phyloP scores from a whole-genome alignment of 257 asterid genomes.

The Solanum habrochaites region DNA sequence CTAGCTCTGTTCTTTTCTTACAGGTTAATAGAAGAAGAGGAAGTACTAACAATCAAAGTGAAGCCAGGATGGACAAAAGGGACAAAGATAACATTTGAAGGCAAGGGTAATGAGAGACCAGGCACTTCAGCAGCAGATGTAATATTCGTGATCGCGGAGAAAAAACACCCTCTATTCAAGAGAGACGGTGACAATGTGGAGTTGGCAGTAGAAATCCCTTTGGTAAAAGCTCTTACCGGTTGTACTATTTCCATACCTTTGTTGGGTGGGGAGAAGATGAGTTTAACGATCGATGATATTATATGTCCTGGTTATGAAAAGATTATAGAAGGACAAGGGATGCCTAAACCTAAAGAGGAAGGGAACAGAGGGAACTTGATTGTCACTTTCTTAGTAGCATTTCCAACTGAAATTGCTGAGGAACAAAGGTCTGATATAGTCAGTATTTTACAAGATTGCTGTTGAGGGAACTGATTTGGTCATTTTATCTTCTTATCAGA shows the following conservation, averaged over 20 bases:
- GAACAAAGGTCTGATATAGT: conserved; percentile 36
- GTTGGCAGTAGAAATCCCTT: conserved; percentile 33
- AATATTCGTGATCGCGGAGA: conserved; percentile 43
- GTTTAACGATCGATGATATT: conserved; percentile 36
- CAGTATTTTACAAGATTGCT: conserved; percentile 24
- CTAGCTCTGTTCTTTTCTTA: not conserved
- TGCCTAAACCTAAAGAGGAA: conserved; percentile 55
- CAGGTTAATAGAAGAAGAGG: conserved; percentile 47
- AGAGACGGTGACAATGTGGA: conserved; percentile 54
- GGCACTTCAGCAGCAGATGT: conserved; percentile 40
- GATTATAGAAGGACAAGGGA: conserved; percentile 52
- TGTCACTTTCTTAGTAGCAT: conserved; percentile 36
- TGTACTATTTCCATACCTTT: conserved; percentile 44
- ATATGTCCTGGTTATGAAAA: conserved; percentile 47
- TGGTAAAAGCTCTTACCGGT: conserved; percentile 57
- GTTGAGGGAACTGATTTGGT: conserved; percentile 4
- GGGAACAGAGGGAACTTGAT: conserved; percentile 52
- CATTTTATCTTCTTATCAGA: not conserved
- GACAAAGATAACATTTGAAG: conserved; percentile 60
- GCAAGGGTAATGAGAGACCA: conserved; percentile 42
- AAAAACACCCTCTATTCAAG: conserved; percentile 27
- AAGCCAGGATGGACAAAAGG: conserved; percentile 71
- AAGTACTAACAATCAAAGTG: conserved; percentile 51
- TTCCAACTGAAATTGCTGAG: conserved; percentile 47
- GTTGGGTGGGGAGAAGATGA: conserved; percentile 34